A percentile compares a stretch with the other conserved stretches of the same genome.
Evolutionary conservation across 2,329 filamentous ascomycete genomes (phyloP).

Genomic region (Fusarium xylarioides): DNA sequence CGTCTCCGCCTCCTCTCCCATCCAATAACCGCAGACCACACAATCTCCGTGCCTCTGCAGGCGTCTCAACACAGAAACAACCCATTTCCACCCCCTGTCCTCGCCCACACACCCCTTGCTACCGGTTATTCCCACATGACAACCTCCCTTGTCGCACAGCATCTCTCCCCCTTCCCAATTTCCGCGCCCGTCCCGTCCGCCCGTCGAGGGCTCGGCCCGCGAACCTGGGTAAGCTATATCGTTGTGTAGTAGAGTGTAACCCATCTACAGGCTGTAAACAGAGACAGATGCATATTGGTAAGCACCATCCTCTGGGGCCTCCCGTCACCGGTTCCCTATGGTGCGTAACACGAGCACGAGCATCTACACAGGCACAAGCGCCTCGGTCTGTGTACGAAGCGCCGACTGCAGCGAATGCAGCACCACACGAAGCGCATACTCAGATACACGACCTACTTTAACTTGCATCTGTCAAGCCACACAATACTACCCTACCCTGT

Average conservation of each 20-base stretch:
- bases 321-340: slow-evolving; percentile 25
- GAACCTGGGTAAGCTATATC: slow-evolving; percentile 17
- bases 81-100: slow-evolving; percentile 24
- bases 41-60: slow-evolving; percentile 16
- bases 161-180: not conserved
- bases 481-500: slow-evolving; percentile 20
- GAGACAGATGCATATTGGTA: slow-evolving; percentile 4
- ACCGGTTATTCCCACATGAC: slow-evolving; percentile 31
- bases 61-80: slow-evolving; percentile 26
- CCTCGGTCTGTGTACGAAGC: slow-evolving; percentile 15
- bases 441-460: slow-evolving; percentile 10
- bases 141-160: slow-evolving; percentile 16
- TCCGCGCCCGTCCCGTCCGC: slow-evolving; percentile 12
- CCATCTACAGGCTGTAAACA: slow-evolving; percentile 1
- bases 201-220: slow-evolving; percentile 29
- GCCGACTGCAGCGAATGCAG: not conserved
- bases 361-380: slow-evolving; percentile 5
- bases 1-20: not conserved
- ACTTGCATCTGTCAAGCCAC: slow-evolving; percentile 28
- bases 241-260: not conserved
- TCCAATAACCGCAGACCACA: slow-evolving; percentile 14
- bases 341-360: slow-evolving; percentile 22
- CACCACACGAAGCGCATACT: not conserved
- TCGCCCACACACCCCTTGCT: slow-evolving; percentile 11
- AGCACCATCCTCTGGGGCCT: not conserved